phyloP scores from a whole-genome alignment of 2,329 filamentous ascomycete genomes.

The Thelonectria rubi region DNA sequence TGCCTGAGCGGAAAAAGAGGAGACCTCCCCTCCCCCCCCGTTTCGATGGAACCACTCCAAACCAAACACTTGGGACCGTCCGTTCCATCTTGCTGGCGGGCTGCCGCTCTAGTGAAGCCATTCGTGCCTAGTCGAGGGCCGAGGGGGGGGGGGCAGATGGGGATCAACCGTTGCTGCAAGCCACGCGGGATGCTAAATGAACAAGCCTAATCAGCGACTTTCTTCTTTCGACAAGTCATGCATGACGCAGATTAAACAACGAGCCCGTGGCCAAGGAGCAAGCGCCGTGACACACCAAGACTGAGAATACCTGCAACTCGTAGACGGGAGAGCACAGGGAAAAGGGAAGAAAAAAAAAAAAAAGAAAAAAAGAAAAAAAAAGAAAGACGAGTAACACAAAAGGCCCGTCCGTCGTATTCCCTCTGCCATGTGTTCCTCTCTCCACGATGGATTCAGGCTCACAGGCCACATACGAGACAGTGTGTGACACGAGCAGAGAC shows the following conservation, averaged over 20 bases:
- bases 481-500: slow-evolving; percentile 5
- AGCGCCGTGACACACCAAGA: neutral
- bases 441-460: slow-evolving; percentile 11
- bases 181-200: neutral
- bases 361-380: neutral
- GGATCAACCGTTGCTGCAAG: slow-evolving; percentile 2
- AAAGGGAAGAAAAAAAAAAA: neutral
- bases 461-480: slow-evolving; percentile 18
- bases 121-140: neutral
- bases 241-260: too few relatives aligned
- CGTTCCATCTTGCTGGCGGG: neutral
- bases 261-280: neutral
- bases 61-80: slow-evolving; percentile 42
- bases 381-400: neutral
- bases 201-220: too few relatives aligned
- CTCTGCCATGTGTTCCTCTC: slow-evolving; percentile 1
- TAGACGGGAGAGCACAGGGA: too few relatives aligned
- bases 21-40: slow-evolving; percentile 8
- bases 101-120: neutral
- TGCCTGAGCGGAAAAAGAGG: slow-evolving; percentile 8
- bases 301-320: neutral
- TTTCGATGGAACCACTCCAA: slow-evolving; percentile 46
- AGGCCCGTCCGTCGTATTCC: slow-evolving; percentile 8
- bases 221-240: too few relatives aligned
- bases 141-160: neutral